Conservation (phyloP, 2,329 filamentous ascomycete species). For the Microdochium paspali region DNA sequence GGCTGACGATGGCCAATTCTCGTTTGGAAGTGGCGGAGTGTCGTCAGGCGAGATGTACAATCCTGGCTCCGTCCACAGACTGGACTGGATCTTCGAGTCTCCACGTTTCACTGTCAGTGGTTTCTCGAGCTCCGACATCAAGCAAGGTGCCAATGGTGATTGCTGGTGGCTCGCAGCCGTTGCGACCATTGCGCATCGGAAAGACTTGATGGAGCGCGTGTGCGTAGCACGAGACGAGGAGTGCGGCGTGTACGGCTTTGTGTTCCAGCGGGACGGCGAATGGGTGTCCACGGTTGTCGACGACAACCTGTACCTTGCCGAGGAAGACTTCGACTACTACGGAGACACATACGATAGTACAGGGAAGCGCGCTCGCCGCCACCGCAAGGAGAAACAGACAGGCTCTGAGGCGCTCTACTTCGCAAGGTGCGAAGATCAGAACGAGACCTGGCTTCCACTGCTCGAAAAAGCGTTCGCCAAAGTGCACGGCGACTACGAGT, state of each 20-base stretch:
- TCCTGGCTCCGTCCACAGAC: slow-evolving; percentile 29
- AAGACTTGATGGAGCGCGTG: slow-evolving; percentile 54
- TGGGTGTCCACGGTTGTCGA: slow-evolving; percentile 66
- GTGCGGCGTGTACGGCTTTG: slow-evolving; percentile 65
- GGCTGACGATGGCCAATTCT: slow-evolving; percentile 1
- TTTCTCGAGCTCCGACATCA: slow-evolving; percentile 30
- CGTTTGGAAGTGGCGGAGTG: neutral
- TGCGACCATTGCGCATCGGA: slow-evolving; percentile 57
- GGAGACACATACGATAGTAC: slow-evolving; percentile 14
- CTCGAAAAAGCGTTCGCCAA: slow-evolving; percentile 74
- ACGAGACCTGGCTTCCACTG: slow-evolving; percentile 67
- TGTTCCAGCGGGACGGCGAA: slow-evolving; percentile 62
- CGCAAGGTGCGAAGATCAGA: slow-evolving; percentile 56
- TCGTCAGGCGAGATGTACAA: slow-evolving; percentile 8
- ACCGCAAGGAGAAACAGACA: slow-evolving; percentile 53
- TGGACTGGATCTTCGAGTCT: slow-evolving; percentile 32
- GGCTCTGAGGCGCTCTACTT: slow-evolving; percentile 63
- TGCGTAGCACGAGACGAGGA: slow-evolving; percentile 59
- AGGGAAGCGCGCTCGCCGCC: slow-evolving; percentile 47
- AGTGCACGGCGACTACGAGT: slow-evolving; percentile 60
- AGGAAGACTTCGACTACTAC: slow-evolving; percentile 37
- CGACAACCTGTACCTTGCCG: slow-evolving; percentile 57
- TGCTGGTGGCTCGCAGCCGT: slow-evolving; percentile 68
- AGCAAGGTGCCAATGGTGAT: slow-evolving; percentile 46
- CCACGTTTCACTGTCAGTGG: slow-evolving; percentile 29